Evolutionary conservation across 2,329 filamentous ascomycete genomes (phyloP).

Genomic region (Aureobasidium sp.): DNA sequence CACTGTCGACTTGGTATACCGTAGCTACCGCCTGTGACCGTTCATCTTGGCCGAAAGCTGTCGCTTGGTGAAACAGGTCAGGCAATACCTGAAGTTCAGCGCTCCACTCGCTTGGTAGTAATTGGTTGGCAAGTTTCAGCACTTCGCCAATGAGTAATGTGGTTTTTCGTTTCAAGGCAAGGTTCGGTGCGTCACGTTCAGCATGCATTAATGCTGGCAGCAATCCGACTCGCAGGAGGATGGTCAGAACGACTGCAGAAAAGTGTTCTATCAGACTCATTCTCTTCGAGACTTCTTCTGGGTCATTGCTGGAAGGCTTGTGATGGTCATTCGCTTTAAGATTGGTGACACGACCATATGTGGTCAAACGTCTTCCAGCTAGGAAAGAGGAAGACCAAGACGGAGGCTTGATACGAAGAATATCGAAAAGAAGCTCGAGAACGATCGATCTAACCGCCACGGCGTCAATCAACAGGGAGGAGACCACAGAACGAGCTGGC

Average conservation of each 20-base stretch:
- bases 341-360: constrained; percentile 88
- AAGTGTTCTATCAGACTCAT: constrained; percentile 87
- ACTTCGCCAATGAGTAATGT: constrained; percentile 87
- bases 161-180: constrained; percentile 73
- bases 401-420: constrained; percentile 81
- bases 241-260: constrained; percentile 75
- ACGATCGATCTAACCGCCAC: constrained; percentile 62
- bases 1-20: constrained; percentile 96
- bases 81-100: constrained; percentile 80
- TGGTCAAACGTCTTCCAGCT: constrained; percentile 84
- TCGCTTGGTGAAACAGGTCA: constrained; percentile 69
- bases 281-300: constrained; percentile 56
- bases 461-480: constrained; percentile 53
- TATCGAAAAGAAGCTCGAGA: constrained; percentile 76
- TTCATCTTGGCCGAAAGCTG: constrained; percentile 60
- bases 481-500: constrained; percentile 71
- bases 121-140: constrained; percentile 76
- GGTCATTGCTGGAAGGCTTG: constrained; percentile 50
- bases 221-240: constrained; percentile 75
- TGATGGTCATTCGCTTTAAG: constrained; percentile 56
- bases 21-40: constrained; percentile 79
- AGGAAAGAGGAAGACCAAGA: constrained; percentile 95
- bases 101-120: constrained; percentile 76
- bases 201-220: constrained; percentile 47
- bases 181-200: constrained; percentile 59